Evolutionary conservation across 345 rosid genomes (phyloP).

Genomic region (Boechera retrofracta): DNA sequence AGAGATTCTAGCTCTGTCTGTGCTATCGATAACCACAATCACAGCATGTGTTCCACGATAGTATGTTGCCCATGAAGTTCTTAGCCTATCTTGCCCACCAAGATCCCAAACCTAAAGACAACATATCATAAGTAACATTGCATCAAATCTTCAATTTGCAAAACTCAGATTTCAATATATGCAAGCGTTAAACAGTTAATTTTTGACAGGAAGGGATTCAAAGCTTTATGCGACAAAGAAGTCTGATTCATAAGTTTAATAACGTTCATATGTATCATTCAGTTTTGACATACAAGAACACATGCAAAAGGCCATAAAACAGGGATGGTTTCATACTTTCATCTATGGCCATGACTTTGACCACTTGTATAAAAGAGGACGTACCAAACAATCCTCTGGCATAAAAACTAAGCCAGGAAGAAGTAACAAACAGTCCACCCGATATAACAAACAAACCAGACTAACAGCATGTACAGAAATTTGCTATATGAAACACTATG

Average conservation of each 20-base stretch:
- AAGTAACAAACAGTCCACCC: neutral
- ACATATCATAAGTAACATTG: neutral
- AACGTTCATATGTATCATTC: neutral
- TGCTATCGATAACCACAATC: slow-evolving; percentile 87
- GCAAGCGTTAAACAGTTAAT: neutral
- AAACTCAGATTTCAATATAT: slow-evolving; percentile 2
- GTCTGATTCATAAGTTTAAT: neutral
- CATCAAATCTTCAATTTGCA: neutral
- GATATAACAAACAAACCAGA: neutral
- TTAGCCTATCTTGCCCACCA: slow-evolving; percentile 90
- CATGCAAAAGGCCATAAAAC: neutral
- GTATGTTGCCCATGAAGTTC: slow-evolving; percentile 96
- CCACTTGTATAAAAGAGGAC: neutral
- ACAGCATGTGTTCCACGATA: slow-evolving; percentile 93
- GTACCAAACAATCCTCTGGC: neutral
- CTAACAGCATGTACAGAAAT: neutral
- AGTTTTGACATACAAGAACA: neutral
- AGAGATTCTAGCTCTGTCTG: slow-evolving; percentile 90
- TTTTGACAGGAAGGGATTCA: neutral
- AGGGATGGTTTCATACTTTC: neutral
- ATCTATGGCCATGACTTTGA: neutral
- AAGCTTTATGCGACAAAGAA: neutral
- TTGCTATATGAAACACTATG: neutral
- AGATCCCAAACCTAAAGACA: slow-evolving; percentile 90
- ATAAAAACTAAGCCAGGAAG: neutral